Evolutionary conservation across 345 rosid species (phyloP).

Genomic region (Rhizophora mangle): DNA sequence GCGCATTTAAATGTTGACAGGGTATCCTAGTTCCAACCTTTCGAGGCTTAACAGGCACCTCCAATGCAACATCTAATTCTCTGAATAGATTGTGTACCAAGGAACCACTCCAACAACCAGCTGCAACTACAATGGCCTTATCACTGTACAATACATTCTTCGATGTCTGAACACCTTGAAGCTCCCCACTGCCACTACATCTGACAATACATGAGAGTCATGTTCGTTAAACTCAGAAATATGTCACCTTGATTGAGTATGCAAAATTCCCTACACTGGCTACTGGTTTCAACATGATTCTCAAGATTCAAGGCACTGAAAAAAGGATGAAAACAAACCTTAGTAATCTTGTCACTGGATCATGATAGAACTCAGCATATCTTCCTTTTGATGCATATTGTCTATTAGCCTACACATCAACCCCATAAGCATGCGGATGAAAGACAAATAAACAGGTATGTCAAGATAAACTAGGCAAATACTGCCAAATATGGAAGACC

Average conservation of each 20-base stretch:
- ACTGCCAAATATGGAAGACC: background rate
- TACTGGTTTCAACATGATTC: background rate
- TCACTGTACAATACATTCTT: conserved; percentile 54
- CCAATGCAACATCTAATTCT: conserved; percentile 39
- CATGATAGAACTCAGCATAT: conserved; percentile 77
- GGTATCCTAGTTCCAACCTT: conserved; percentile 45
- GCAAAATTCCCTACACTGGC: background rate
- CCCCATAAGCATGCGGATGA: background rate
- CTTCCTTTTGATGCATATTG: conserved; percentile 55
- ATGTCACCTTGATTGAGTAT: background rate
- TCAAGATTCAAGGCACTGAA: background rate
- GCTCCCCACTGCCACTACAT: conserved; percentile 45
- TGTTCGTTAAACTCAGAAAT: background rate
- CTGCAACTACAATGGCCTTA: conserved; percentile 72
- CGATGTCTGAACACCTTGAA: conserved; percentile 61
- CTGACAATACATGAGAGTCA: conserved; percentile 28
- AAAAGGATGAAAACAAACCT: conserved; percentile 36
- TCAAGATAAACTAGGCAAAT: background rate
- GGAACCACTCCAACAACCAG: conserved; percentile 91
- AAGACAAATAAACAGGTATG: background rate
- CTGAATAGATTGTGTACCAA: conserved; percentile 52
- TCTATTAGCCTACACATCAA: conserved; percentile 55
- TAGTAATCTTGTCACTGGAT: conserved; percentile 62
- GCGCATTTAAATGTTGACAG: background rate
- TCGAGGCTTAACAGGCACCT: conserved; percentile 78